Evolutionary conservation across 2,329 filamentous ascomycete genomes (phyloP), one percentile per base, ranked within the genome.

Genomic region (Zymoseptoria tritici): DNA sequence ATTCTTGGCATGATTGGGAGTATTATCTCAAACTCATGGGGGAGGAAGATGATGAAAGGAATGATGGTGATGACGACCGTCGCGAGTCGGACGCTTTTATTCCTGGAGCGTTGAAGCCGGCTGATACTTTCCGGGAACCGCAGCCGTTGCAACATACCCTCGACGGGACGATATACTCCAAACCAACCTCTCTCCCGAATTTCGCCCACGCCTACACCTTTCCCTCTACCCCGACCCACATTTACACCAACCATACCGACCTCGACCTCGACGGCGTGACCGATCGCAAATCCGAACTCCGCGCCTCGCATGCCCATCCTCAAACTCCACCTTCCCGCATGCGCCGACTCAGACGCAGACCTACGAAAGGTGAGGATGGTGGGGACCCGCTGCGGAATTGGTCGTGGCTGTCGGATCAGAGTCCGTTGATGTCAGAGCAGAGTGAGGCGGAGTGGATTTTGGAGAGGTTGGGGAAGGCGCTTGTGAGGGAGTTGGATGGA

Each of bases 381-480:
- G 57, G 16, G 2, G 68, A 68, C 53, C 55, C 65, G 2, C 57
- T 64, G 4, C 62, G 71, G 9, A 73, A 79, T 62, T 91, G 88
- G 88, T 89, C 86, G 36, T 92, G 89, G 89, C 80, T 91, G 1
- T 87, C 86, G 0, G 80, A 83, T 53, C 76, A 82, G 13, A 89
- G 85, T 64, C 88, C 88, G 3, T 77, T 91, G 11, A 86, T 90
- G 83, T 83, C 86, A 2, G 80, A 80, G 54, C 81, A 85, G 68
- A 82, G 83, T 58, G 88, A 91, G 74, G 81, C 84, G 13, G 83
- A 90, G 70, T 91, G 88, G 88, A 83, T 91, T 42, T 72, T 91
- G 49, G 85, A 90, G 61, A 79, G 83, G 61, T 72, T 91, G 56
- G 81, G 81, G 61, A 77, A 78, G 56, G 81, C 76, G 60, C 75